Conservation (phyloP, 1,139 yeast genomes). For the Suhomyces bokatorum region DNA sequence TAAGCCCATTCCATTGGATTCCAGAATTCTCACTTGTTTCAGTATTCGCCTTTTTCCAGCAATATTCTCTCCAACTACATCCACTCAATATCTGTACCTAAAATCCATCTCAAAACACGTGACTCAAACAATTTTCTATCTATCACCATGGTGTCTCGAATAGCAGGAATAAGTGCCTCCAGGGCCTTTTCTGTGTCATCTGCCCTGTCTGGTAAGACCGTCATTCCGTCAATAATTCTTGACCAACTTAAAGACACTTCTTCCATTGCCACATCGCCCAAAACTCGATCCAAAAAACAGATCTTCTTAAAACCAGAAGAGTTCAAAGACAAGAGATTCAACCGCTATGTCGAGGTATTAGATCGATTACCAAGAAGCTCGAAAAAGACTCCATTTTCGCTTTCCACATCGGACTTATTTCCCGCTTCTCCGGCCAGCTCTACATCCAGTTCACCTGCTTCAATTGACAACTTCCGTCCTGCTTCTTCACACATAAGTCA, state of each 20-base stretch:
- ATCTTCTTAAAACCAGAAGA: constrained; percentile 20
- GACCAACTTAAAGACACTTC: constrained; percentile 17
- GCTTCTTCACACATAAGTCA: constrained; percentile 10
- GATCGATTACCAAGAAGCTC: constrained; percentile 7
- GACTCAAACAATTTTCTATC: neutral
- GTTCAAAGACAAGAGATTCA: constrained; percentile 16
- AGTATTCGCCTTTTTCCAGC: neutral
- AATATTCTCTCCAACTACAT: neutral
- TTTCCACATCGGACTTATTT: constrained; percentile 4
- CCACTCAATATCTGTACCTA: neutral
- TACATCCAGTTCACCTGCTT: constrained; percentile 5
- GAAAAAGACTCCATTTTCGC: constrained; percentile 4
- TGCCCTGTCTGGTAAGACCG: constrained; percentile 10
- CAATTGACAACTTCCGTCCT: constrained; percentile 17
- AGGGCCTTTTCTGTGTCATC: constrained; percentile 9
- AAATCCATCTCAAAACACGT: neutral
- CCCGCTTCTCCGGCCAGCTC: constrained; percentile 2
- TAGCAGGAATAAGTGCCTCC: constrained; percentile 5
- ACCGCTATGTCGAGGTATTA: constrained; percentile 14
- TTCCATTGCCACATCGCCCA: constrained; percentile 12
- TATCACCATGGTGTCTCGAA: constrained; percentile 8
- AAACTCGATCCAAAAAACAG: constrained; percentile 14
- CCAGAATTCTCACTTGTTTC: neutral
- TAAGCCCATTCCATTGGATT: neutral
- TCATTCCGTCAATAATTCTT: constrained; percentile 18